phyloP scores from a whole-genome alignment of 169 alveolate genomes.

The Plasmodium relictum region DNA sequence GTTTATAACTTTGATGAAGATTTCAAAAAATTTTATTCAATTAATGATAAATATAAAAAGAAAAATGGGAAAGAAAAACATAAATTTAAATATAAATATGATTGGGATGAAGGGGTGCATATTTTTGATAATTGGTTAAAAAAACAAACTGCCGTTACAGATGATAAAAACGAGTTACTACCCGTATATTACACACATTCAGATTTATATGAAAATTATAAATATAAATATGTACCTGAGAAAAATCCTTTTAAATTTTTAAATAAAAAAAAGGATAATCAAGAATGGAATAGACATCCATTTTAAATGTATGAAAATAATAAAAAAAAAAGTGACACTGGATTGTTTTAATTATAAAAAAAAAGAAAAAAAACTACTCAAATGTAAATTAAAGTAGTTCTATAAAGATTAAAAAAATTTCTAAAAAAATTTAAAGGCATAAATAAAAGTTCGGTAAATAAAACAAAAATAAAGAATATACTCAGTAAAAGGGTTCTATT shows the following conservation, averaged over 20 bases:
- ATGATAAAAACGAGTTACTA: conserved; percentile 77
- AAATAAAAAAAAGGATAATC: conserved; percentile 73
- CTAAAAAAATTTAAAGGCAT: too few relatives aligned
- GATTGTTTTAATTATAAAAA: too few relatives aligned
- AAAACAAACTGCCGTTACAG: conserved; percentile 89
- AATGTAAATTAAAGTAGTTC: too few relatives aligned
- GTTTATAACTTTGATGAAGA: conserved; percentile 72
- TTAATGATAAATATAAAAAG: conserved; percentile 75
- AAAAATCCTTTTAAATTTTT: conserved; percentile 87
- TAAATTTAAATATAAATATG: conserved; percentile 80
- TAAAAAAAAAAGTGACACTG: too few relatives aligned
- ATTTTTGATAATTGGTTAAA: conserved; percentile 89
- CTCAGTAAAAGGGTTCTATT: too few relatives aligned
- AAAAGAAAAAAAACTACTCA: too few relatives aligned
- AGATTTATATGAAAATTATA: conserved; percentile 87
- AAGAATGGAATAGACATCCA: conserved; percentile 83
- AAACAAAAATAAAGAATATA: too few relatives aligned
- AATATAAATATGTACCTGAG: conserved; percentile 88
- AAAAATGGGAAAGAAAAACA: conserved; percentile 24
- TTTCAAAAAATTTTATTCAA: conserved; percentile 60
- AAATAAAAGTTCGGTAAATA: too few relatives aligned
- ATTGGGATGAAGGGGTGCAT: conserved; percentile 91
- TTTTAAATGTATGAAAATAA: conserved; percentile 7
- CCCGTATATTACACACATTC: conserved; percentile 85
- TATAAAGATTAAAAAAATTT: too few relatives aligned